These are phyloP conservation scores for Aureobasidium mangrovei DNA, from an alignment of 2,329 filamentous ascomycete genomes.

Conservation along the genomic window DNA sequence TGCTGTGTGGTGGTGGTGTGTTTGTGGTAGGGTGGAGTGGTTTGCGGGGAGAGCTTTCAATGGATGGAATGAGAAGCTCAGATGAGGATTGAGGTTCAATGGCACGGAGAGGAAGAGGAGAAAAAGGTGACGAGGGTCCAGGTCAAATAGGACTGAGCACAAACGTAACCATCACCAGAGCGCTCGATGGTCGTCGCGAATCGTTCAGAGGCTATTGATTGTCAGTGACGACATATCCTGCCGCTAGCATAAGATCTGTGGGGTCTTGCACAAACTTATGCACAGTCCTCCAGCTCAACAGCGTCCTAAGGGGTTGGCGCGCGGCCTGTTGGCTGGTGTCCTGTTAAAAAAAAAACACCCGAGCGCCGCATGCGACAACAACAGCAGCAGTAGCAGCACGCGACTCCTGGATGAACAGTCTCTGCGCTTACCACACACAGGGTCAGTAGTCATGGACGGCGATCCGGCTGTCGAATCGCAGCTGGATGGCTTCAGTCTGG, in stretches of 20 bases:
- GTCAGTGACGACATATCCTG: no score
- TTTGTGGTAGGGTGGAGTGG: no score
- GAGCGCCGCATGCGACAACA: not conserved
- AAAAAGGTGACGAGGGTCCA: not conserved
- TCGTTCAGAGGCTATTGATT: not conserved
- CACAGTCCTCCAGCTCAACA: no score
- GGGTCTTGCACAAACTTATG: no score
- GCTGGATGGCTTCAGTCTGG: conserved; percentile 78
- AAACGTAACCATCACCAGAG: not conserved
- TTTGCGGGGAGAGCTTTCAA: not conserved
- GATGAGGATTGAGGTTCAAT: not conserved
- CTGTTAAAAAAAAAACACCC: no score
- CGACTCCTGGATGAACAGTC: not conserved
- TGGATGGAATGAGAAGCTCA: not conserved
- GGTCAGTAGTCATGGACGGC: conserved; percentile 51
- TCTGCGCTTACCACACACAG: not conserved
- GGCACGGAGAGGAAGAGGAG: not conserved
- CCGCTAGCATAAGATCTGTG: no score
- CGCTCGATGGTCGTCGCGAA: not conserved
- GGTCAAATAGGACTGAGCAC: not conserved
- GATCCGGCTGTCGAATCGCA: conserved; percentile 58
- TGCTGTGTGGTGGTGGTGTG: not conserved
- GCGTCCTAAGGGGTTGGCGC: no score
- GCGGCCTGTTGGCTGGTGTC: no score
- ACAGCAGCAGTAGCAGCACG: not conserved